Evolutionary conservation across 1,284 basidiomycete species (phyloP), one percentile per base, ranked within the genome.

Genomic region (Pseudozyma sp.): DNA sequence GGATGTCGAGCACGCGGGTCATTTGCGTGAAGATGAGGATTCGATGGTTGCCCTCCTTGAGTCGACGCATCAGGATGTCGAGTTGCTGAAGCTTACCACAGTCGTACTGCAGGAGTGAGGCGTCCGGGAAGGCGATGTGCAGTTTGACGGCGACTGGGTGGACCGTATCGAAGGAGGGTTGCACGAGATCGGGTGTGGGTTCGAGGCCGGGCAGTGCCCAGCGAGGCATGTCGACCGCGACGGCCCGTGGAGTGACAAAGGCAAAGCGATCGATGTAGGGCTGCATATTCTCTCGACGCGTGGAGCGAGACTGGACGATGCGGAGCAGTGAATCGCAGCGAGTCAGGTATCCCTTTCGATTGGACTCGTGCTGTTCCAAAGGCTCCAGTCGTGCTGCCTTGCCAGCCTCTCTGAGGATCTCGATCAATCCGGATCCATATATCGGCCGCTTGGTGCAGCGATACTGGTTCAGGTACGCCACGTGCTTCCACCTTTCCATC

Each of bases 1-100:
- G 88, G 59, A 98, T 95, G 84, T 98, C 95, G 57, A 98, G 88
- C 39, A 98, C 92, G 63, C 89, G 89, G 24, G 95, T 97, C 95
- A 98, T 98, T 82, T 98, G 95, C 0, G 95, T 98, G 85, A 98
- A 98, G 78, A 98, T 96, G 50, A 98, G 88, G 24, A 94, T 89
- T 1, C 95, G 91, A 82, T 97, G 94, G 0, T 94, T 93, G 3
- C 90, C 93, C 0, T 89, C 89, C 81, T 95, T 94, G 82, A 91
- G 91, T 80, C 92, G 90, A 24, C 93, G 90, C 45, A 98, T 88
- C 34, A 98, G 87, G 29, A 87, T 86, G 34, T 90, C 89, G 4
- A 98, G 89, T 70, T 91, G 89, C 81, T 97, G 95, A 16, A 98
- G 88, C 84, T 98, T 98, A 51, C 95, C 95, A 79, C 96, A 97